Base-by-base conservation (phyloP, 768 basidiomycete genomes). In the Psilocybe cubensis region DNA sequence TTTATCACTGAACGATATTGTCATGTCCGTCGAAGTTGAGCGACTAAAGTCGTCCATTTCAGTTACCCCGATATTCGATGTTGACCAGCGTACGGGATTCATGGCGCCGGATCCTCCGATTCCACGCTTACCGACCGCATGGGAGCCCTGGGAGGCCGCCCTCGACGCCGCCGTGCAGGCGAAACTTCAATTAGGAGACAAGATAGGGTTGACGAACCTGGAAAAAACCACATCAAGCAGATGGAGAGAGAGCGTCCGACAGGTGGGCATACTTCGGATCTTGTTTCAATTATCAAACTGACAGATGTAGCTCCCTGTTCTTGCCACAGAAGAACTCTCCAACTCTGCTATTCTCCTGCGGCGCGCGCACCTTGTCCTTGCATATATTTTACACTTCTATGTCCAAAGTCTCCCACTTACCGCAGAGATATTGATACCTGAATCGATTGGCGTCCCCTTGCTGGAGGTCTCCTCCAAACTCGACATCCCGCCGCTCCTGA, bases 61-160 rank as follows among this genome's bases (percentile, higher is more conserved):
- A 4, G 57, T 55, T n/a, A 57, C 57, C 2, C 87, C 90, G 60
- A 90, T 92, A 74, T 98, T 94, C 76, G 94, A 98, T 69, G 91
- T 98, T 58, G 94, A 96, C 69, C 87, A 89, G 9, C 79, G 86
- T 14, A 93, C 94, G 0, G 96, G 96, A 0, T 98, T 98, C 71
- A 88, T 98, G 85, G 91, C 96, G 2, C 88, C 91, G 0, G 77
- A 84, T 12, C 83, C 86, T 0, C 94, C 94, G 1, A 69, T 88
- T 0, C 63, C 73, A 6, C 82, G 88, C 20, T 79, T 96, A 1
- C 86, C 88, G 0, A 55, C 38, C 0, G 68, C 73, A 53, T 96
- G 85, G 83, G 86, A 85, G 42, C 66, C 74, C 43, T 98, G 92
- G 94, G 94, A 96, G 69, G 69, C 66, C 9, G 68, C 70, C 18